Evolutionary conservation across 2,329 filamentous ascomycete species (phyloP).

Genomic region (Aspergillus clavatus): DNA sequence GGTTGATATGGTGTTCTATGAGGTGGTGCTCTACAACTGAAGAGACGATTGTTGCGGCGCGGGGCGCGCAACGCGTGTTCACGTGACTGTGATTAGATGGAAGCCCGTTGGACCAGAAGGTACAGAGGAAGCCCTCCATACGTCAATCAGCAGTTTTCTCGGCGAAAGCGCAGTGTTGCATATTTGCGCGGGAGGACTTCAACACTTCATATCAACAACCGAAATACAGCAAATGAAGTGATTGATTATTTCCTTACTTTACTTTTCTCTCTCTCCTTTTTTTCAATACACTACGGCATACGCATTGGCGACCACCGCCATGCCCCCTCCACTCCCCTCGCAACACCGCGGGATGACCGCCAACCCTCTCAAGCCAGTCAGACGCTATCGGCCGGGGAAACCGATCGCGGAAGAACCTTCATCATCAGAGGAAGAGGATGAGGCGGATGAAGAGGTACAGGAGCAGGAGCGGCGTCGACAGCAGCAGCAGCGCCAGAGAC

Average conservation of each 20-base stretch:
- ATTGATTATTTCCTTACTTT: too few relatives aligned
- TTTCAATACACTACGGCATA: neutral
- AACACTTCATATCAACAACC: too few relatives aligned
- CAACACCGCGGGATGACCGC: constrained; percentile 72
- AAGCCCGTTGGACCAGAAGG: neutral
- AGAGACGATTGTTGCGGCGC: neutral
- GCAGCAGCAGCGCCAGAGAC: constrained; percentile 39
- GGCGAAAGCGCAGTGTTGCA: neutral
- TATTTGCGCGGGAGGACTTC: too few relatives aligned
- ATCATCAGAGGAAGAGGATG: constrained; percentile 49
- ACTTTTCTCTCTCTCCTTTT: neutral
- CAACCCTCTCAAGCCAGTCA: constrained; percentile 68
- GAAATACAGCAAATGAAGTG: neutral
- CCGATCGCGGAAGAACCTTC: constrained; percentile 48
- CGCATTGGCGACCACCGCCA: constrained; percentile 14
- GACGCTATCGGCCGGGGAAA: constrained; percentile 84
- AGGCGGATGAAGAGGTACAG: constrained; percentile 47
- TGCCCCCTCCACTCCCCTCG: constrained; percentile 43
- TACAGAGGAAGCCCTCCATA: too few relatives aligned
- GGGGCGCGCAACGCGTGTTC: constrained; percentile 18
- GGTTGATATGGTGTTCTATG: too few relatives aligned
- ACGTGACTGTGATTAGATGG: too few relatives aligned
- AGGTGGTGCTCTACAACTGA: too few relatives aligned
- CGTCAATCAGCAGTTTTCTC: neutral
- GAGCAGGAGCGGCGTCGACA: constrained; percentile 48